A percentile compares a stretch with the other conserved stretches of the same genome.
These are phyloP conservation scores for Leishmania amazonensis DNA, from an alignment of 208 protist genomes.

Conservation along the genomic window DNA sequence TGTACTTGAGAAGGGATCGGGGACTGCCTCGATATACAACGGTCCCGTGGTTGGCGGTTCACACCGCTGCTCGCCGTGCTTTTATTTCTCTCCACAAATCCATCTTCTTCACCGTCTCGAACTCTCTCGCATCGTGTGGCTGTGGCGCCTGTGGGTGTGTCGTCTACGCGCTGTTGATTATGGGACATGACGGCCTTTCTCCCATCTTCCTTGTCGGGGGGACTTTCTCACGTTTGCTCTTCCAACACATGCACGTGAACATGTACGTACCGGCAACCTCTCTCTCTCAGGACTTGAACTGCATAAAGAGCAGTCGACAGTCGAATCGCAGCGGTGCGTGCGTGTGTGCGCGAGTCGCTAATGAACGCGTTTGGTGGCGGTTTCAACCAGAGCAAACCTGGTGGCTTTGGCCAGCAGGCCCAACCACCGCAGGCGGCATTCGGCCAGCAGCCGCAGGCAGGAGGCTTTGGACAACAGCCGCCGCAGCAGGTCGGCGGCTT, in stretches of 20 bases:
- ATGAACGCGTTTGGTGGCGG: constrained; percentile 34
- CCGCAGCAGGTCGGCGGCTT: constrained; percentile 12
- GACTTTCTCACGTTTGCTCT: not conserved
- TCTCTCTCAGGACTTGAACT: not conserved
- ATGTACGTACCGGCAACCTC: not conserved
- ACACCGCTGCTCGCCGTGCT: not conserved
- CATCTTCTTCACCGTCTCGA: not conserved
- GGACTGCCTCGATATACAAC: not conserved
- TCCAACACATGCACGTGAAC: not conserved
- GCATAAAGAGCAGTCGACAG: not conserved
- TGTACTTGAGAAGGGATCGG: not conserved
- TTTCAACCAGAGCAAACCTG: constrained; percentile 33
- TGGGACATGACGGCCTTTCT: not conserved
- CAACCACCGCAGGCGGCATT: constrained; percentile 31
- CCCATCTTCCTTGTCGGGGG: not conserved
- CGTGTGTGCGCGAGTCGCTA: not conserved
- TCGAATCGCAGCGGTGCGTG: not conserved
- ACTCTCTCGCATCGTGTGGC: not conserved
- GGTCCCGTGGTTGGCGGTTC: not conserved
- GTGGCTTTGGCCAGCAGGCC: constrained; percentile 40
- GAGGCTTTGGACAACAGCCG: constrained; percentile 19
- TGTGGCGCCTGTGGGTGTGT: no score
- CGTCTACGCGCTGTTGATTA: not conserved
- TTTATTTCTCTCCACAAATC: not conserved
- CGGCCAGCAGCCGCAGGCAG: constrained; percentile 35